Conservation (phyloP, 2,329 filamentous ascomycete species). For the Colletotrichum echinochloae region DNA sequence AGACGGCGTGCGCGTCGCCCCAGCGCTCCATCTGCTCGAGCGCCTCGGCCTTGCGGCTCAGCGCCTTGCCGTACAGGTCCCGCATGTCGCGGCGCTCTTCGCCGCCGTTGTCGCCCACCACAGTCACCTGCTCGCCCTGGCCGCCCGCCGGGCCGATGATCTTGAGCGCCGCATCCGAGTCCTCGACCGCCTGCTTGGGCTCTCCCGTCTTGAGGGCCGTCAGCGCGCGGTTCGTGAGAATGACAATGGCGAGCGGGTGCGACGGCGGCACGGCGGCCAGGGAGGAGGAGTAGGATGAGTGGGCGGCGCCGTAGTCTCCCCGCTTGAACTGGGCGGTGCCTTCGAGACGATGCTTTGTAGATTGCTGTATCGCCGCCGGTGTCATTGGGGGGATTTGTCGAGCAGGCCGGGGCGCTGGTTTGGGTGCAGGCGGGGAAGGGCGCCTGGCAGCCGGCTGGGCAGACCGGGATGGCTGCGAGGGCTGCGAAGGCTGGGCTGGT, state of each 20-base stretch:
- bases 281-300: constrained; percentile 83
- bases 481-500: constrained; percentile 52
- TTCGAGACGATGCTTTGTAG: constrained; percentile 80
- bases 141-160: constrained; percentile 85
- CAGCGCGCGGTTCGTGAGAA: constrained; percentile 90
- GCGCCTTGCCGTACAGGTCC: constrained; percentile 91
- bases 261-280: constrained; percentile 78
- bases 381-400: constrained; percentile 76
- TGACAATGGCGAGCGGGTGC: constrained; percentile 88
- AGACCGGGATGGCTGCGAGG: constrained; percentile 50
- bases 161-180: constrained; percentile 83
- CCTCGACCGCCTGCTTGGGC: constrained; percentile 85
- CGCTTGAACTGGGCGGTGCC: constrained; percentile 93
- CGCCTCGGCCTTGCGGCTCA: constrained; percentile 95
- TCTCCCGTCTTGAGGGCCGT: constrained; percentile 93
- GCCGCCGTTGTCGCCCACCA: constrained; percentile 67
- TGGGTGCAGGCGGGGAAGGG: constrained; percentile 51
- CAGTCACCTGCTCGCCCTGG: constrained; percentile 81
- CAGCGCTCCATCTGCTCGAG: constrained; percentile 96
- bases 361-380: constrained; percentile 76
- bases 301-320: constrained; percentile 90
- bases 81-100: constrained; percentile 85
- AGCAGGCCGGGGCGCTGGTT: constrained; percentile 60
- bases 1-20: constrained; percentile 83
- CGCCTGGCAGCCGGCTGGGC: constrained; percentile 48